Conservation (phyloP, 2,329 filamentous ascomycete genomes). For the Talaromyces sp. region DNA sequence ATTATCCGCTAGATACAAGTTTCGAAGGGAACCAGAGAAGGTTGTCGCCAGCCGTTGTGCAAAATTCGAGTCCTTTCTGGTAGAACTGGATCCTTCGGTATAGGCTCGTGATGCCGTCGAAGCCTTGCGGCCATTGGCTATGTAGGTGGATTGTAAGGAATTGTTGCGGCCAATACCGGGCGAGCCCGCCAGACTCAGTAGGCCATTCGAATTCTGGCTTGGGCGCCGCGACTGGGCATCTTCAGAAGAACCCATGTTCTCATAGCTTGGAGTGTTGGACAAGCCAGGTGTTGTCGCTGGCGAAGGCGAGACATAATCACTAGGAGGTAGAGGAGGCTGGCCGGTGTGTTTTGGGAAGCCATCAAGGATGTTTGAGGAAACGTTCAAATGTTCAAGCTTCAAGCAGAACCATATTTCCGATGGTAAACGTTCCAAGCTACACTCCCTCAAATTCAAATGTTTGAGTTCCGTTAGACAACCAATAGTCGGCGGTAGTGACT, state of each 20-base stretch:
- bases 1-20: constrained; percentile 89
- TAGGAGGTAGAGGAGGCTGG: constrained; percentile 63
- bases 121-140: constrained; percentile 75
- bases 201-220: constrained; percentile 75
- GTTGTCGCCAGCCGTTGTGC: constrained; percentile 77
- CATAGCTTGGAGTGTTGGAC: constrained; percentile 65
- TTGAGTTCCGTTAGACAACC: constrained; percentile 81
- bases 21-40: constrained; percentile 78
- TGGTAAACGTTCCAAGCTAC: constrained; percentile 84
- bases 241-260: constrained; percentile 68
- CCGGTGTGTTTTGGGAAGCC: constrained; percentile 77
- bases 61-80: constrained; percentile 82
- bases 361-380: constrained; percentile 89
- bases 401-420: constrained; percentile 95
- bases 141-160: constrained; percentile 77
- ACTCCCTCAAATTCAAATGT: constrained; percentile 83
- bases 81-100: constrained; percentile 56
- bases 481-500: constrained; percentile 78
- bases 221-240: constrained; percentile 66
- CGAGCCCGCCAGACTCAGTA: constrained; percentile 64
- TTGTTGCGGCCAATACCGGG: constrained; percentile 61
- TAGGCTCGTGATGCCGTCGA: constrained; percentile 70
- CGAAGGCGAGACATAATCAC: constrained; percentile 40
- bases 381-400: constrained; percentile 84
- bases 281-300: constrained; percentile 48